Evolutionary conservation across 2,329 filamentous ascomycete genomes (phyloP).

Genomic region (Magnaporthiopsis incrustans): DNA sequence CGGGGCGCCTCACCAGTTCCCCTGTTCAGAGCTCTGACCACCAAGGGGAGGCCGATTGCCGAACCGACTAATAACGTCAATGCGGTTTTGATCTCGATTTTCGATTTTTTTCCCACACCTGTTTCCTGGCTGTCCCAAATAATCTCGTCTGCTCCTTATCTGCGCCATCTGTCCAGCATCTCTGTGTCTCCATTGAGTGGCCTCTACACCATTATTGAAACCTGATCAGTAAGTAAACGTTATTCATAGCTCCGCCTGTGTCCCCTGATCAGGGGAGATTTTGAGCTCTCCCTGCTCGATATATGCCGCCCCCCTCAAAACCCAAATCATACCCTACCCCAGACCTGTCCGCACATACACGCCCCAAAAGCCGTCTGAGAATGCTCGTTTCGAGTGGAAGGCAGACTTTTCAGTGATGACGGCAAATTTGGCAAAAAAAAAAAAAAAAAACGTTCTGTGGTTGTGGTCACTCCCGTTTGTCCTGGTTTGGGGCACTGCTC

Average conservation of each 20-base stretch:
- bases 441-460: too few relatives aligned
- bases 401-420: neutral
- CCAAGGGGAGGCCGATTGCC: neutral
- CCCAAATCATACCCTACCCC: neutral
- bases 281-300: neutral
- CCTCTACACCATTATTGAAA: neutral
- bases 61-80: neutral
- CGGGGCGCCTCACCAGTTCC: too few relatives aligned
- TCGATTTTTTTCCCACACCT: neutral
- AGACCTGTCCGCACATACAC: neutral
- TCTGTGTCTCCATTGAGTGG: too few relatives aligned
- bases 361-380: neutral
- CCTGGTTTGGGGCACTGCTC: neutral
- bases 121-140: neutral
- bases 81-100: neutral
- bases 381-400: neutral
- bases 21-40: neutral
- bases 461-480: neutral
- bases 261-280: neutral
- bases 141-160: neutral
- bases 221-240: neutral
- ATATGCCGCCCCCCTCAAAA: too few relatives aligned
- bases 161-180: neutral
- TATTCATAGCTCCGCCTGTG: neutral
- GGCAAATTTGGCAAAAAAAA: neutral